A percentile compares a stretch with the other conserved stretches of the same genome.
phyloP scores from a whole-genome alignment of 2,329 filamentous ascomycete species.

The Aspergillus sp. region DNA sequence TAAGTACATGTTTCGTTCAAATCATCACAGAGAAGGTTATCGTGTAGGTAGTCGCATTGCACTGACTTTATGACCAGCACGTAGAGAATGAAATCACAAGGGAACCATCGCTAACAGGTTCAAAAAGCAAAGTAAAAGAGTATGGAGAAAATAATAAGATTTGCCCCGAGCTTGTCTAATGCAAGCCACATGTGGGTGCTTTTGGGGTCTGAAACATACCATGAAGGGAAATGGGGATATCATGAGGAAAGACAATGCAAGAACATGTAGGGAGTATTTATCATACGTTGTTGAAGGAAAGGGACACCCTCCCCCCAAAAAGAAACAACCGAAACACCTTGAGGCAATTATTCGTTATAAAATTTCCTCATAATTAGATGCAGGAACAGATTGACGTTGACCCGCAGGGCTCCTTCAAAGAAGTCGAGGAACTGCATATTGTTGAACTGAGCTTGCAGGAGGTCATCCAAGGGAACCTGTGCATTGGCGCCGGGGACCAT shows the following conservation, averaged over 20 bases:
- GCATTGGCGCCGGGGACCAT: slow-evolving; percentile 94
- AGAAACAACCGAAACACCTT: slow-evolving; percentile 12
- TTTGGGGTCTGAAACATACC: slow-evolving; percentile 15
- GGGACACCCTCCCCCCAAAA: slow-evolving; percentile 5
- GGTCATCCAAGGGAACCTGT: slow-evolving; percentile 83
- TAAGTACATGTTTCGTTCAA: slow-evolving; percentile 24
- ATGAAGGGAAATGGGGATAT: slow-evolving; percentile 16
- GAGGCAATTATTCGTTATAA: slow-evolving; percentile 57
- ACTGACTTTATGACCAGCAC: slow-evolving; percentile 7
- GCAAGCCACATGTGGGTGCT: slow-evolving; percentile 1
- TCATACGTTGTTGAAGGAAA: slow-evolving; percentile 8
- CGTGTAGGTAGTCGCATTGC: not conserved
- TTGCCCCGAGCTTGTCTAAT: not conserved
- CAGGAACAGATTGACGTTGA: slow-evolving; percentile 95
- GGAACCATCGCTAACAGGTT: slow-evolving; percentile 9
- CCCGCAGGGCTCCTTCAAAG: slow-evolving; percentile 80
- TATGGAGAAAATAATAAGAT: not conserved
- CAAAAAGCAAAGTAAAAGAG: not conserved
- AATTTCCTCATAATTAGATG: slow-evolving; percentile 99
- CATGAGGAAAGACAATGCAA: slow-evolving; percentile 7
- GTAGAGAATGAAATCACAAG: slow-evolving; percentile 2
- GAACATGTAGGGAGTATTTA: slow-evolving; percentile 11
- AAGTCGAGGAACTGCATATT: slow-evolving; percentile 94
- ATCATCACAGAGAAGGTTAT: slow-evolving; percentile 18
- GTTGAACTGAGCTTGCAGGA: slow-evolving; percentile 96